Base-by-base conservation (phyloP, 2,329 filamentous ascomycete genomes). In the Bipolaris gigantea region DNA sequence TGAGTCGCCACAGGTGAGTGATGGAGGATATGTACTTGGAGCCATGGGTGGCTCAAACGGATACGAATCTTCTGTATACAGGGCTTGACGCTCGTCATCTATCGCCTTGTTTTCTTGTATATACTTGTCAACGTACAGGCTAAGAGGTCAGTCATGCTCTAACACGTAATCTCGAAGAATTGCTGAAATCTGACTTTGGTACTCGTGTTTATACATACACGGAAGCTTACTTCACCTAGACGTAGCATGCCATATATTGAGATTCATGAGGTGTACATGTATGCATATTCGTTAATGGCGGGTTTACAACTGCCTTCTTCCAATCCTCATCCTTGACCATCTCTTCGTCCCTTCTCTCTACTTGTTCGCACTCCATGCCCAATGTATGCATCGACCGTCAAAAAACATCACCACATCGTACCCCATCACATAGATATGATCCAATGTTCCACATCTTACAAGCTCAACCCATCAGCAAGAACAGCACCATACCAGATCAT, bases 401-500 rank as follows among this genome's bases (percentile, higher is more conserved):
- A 3, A 30, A 42, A 21, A 23, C 13, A n/a, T 13, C 23, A 25
- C 32, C 27, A 2, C 1, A 9, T 1, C n/a, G 7, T 1, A 25
- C 11, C 3, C 8, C 25, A 11, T 11, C 36, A 48, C 25, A 35
- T 18, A 1, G 30, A 42, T 32, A 36, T 8, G 3, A 30, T 27
- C 21, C 21, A 4, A 3, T 5, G 15, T 23, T 33, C n/a, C 11
- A 15, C 4, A 39, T 34, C 11, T 40, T 44, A 60, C 36, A 61
- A 34, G 18, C 38, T 57, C 32, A 62, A 9, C 6, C 48, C 53
- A 27, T 58, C 49, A 1, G 86, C 86, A 41, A 99, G 77, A 8
- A 88, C 83, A 62, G 89, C 82, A 0, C 91, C 93, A 76, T 97
- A 97, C 65, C 81, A 86, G 3, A 95, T 69, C 38, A 87, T 87